Base-by-base conservation (phyloP, 148 eudicot genomes). In the Camellia lanceoleosa region DNA sequence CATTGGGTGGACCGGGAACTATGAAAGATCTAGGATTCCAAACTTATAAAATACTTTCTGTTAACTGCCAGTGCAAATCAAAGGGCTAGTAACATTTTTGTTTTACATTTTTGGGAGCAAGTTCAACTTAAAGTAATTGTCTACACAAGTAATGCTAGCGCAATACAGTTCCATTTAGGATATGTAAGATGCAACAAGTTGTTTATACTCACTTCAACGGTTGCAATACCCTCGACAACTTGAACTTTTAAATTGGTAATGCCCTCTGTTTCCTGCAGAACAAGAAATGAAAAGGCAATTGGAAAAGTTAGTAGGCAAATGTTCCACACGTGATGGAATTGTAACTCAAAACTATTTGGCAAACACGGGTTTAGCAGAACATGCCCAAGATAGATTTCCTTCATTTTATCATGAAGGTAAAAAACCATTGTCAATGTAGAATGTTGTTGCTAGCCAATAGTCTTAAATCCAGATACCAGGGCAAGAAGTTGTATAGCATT, bases 151-250 rank as follows among this genome's bases (percentile, higher is more conserved):
- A 43, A 23, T 38, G 18, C 8, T 60, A 7, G n/a, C 30, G n/a
- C 41, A 49, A 9, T 10, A 59, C 38, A 73, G 47, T 72, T 51
- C 75, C 61, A 56, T 56, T 4, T 12, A 16, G 4, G 56, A 20
- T 56, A 77, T 64, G 59, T 42, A 23, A 61, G 46, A 68, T 42
- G 13, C 18, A 74, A 67, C 60, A 54, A 79, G 60, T 52, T 41
- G 63, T 47, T 55, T 19, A 70, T 78, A 79, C 88, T 87, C 80
- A 93, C 97, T 96, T 91, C 92, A 76, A 93, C 93, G 76, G 83
- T 92, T 65, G 94, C 97, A 80, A 95, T 89, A 66, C 98, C 98
- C 87, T 93, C 97, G 3, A 84, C 87, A 78, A 93, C 87, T 77
- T 83, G 85, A 79, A 93, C 93, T 81, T 83, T 87, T 81, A 95